Conservation (phyloP, 2,329 filamentous ascomycete species). For the Hypoxylon sp. region DNA sequence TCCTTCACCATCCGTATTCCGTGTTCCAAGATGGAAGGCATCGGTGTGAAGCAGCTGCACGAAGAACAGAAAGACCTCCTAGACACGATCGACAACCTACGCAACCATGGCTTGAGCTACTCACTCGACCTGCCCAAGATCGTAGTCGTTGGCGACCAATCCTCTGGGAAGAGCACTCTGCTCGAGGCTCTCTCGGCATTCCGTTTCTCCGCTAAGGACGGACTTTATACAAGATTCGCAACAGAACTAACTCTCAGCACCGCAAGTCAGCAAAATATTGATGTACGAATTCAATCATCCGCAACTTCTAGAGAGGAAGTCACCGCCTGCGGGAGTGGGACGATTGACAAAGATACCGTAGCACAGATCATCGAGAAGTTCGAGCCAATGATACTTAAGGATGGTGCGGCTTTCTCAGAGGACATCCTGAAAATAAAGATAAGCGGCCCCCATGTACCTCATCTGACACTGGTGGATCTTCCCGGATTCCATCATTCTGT, state of each 20-base stretch:
- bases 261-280: conserved; percentile 54
- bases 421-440: conserved; percentile 65
- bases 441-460: conserved; percentile 59
- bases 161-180: conserved; percentile 74
- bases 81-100: conserved; percentile 67
- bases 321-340: conserved; percentile 53
- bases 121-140: conserved; percentile 67
- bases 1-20: conserved; percentile 21
- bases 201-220: conserved; percentile 69
- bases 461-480: conserved; percentile 69
- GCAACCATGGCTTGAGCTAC: conserved; percentile 63
- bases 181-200: conserved; percentile 75
- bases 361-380: conserved; percentile 66
- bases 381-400: conserved; percentile 61
- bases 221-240: conserved; percentile 72
- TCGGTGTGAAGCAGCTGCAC: conserved; percentile 60
- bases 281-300: conserved; percentile 58
- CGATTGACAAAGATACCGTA: conserved; percentile 60
- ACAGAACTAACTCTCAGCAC: conserved; percentile 71
- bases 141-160: conserved; percentile 73
- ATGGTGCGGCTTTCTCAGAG: conserved; percentile 58
- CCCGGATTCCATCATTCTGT: conserved; percentile 62
- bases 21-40: conserved; percentile 48
- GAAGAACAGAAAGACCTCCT: conserved; percentile 64
- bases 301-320: conserved; percentile 25